A percentile compares a stretch with the other conserved stretches of the same genome.
Evolutionary conservation across 2,329 filamentous ascomycete species (phyloP).

Genomic region (Epichloe elymi): DNA sequence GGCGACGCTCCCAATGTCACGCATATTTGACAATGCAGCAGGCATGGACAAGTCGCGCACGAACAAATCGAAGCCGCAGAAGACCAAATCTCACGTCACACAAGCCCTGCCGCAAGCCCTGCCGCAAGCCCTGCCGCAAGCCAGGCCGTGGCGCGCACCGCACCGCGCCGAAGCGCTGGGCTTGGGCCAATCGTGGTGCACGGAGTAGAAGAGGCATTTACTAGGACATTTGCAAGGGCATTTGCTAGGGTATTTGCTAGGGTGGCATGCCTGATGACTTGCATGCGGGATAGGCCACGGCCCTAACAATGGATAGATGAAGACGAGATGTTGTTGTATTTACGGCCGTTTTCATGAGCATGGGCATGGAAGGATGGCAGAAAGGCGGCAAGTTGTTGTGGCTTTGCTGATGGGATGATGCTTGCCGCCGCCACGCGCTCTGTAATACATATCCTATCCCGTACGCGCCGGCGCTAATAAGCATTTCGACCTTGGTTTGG

Average conservation of each 20-base stretch:
- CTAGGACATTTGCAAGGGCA: not conserved
- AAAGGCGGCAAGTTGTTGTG: no score
- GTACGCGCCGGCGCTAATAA: not conserved
- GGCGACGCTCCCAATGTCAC: no score
- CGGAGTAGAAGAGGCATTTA: not conserved
- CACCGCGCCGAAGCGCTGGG: not conserved
- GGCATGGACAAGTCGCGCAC: not conserved
- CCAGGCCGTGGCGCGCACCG: no score
- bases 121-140: not conserved
- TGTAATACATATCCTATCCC: not conserved
- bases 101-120: not conserved
- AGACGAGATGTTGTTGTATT: no score
- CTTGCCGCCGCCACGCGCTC: not conserved
- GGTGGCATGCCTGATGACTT: not conserved
- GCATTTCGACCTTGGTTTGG: not conserved
- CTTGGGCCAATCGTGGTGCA: not conserved
- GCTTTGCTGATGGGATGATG: no score
- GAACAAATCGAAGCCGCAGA: not conserved
- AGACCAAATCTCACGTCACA: not conserved
- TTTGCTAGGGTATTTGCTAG: not conserved
- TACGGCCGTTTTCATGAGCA: no score
- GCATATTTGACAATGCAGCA: no score
- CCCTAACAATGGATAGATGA: not conserved
- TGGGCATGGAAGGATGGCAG: no score
- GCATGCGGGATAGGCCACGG: not conserved